phyloP scores from a whole-genome alignment of 2,329 filamentous ascomycete species.

The Venturia effusa region DNA sequence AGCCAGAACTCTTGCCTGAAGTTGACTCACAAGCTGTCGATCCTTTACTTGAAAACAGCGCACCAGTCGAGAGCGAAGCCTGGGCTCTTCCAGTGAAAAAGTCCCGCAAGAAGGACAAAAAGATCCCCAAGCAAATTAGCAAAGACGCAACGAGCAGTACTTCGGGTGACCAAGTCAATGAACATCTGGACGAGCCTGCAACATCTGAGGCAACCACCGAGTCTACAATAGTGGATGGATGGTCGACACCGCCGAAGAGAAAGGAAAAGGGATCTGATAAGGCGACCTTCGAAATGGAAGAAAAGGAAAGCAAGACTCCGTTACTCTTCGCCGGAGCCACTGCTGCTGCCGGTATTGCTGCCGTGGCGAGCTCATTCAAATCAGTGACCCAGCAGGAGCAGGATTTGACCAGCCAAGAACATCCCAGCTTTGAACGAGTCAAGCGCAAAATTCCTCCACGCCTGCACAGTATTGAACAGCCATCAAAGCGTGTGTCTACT shows the following conservation, averaged over 20 bases:
- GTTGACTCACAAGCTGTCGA: neutral
- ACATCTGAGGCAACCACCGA: neutral
- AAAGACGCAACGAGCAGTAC: neutral
- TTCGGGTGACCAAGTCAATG: constrained; percentile 12
- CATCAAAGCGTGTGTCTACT: neutral
- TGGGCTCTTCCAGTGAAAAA: constrained; percentile 9
- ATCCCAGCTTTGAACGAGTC: constrained; percentile 15
- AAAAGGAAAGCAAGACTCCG: constrained; percentile 2
- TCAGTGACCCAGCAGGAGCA: neutral
- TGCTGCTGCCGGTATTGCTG: neutral
- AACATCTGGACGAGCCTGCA: neutral
- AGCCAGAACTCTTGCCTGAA: neutral
- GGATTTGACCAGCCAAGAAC: neutral
- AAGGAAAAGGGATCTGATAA: constrained; percentile 11
- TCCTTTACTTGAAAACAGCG: neutral
- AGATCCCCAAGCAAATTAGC: constrained; percentile 9
- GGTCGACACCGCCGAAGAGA: constrained; percentile 1
- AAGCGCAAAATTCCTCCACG: constrained; percentile 26
- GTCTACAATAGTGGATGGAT: constrained; percentile 15
- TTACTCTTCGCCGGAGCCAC: constrained; percentile 5
- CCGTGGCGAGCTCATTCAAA: neutral
- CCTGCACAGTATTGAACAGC: constrained; percentile 11
- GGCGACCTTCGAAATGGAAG: constrained; percentile 11
- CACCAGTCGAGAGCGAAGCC: constrained; percentile 13
- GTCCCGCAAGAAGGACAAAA: constrained; percentile 20